A percentile compares a stretch with the other conserved stretches of the same genome.
phyloP scores from a whole-genome alignment of 495 filamentous ascomycete species.

The Chaetomium cochliodes region DNA sequence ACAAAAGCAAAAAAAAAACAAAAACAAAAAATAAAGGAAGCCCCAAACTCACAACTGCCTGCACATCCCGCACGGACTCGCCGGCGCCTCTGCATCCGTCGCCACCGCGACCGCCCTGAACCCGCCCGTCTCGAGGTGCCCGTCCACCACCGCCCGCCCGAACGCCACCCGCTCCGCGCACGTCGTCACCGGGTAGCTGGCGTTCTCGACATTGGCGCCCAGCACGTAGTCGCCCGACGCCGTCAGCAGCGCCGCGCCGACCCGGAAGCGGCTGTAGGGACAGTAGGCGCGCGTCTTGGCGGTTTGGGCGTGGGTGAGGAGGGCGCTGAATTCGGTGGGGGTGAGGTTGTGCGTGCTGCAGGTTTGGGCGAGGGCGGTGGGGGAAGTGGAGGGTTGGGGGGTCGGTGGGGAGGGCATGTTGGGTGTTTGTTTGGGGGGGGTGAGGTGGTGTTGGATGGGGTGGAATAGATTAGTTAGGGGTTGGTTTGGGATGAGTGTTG shows the following conservation, averaged over 20 bases:
- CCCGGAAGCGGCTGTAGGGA: conserved; percentile 91
- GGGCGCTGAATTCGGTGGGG: conserved; percentile 56
- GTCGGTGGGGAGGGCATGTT: not conserved
- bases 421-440: not conserved
- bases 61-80: conserved; percentile 72
- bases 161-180: conserved; percentile 92
- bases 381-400: conserved; percentile 22
- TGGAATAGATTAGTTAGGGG: not conserved
- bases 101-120: conserved; percentile 86
- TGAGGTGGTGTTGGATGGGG: not conserved
- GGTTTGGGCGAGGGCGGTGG: conserved; percentile 28
- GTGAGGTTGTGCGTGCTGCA: conserved; percentile 52
- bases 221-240: conserved; percentile 53
- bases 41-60: conserved; percentile 51
- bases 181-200: conserved; percentile 83
- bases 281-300: conserved; percentile 81
- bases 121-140: conserved; percentile 47
- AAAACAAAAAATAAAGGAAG: not conserved
- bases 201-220: conserved; percentile 95
- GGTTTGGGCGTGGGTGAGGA: conserved; percentile 57
- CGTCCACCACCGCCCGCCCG: conserved; percentile 71
- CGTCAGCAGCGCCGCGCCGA: conserved; percentile 78
- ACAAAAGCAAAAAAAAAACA: not conserved
- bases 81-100: conserved; percentile 72
- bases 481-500: not conserved